These are phyloP conservation scores for Alternaria conjuncta DNA, from an alignment of 2,329 filamentous ascomycete genomes.

Conservation along the genomic window DNA sequence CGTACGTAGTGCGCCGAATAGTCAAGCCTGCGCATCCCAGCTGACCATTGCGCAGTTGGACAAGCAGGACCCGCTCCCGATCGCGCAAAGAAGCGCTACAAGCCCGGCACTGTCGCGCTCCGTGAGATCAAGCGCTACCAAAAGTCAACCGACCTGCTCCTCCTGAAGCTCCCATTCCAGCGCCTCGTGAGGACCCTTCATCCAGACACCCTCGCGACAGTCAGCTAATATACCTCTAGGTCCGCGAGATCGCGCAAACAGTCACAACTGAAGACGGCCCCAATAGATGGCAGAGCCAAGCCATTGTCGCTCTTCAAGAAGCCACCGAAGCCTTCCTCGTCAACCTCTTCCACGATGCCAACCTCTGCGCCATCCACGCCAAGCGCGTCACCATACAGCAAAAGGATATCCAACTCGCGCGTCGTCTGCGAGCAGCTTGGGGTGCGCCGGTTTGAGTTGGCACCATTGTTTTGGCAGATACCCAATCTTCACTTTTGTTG, in stretches of 20 bases:
- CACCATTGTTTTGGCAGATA: slow-evolving; percentile 9
- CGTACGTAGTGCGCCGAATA: slow-evolving; percentile 16
- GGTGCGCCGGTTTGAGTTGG: slow-evolving; percentile 43
- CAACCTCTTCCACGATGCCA: slow-evolving; percentile 97
- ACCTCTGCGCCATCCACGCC: slow-evolving; percentile 97
- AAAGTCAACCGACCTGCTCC: slow-evolving; percentile 93
- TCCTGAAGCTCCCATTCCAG: slow-evolving; percentile 98
- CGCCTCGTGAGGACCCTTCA: slow-evolving; percentile 66
- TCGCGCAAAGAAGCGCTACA: slow-evolving; percentile 51
- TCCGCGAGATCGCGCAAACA: slow-evolving; percentile 70
- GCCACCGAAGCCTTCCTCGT: slow-evolving; percentile 98
- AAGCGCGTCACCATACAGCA: slow-evolving; percentile 99
- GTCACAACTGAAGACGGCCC: slow-evolving; percentile 74
- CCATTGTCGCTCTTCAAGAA: slow-evolving; percentile 97
- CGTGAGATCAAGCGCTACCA: slow-evolving; percentile 99
- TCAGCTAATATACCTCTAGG: slow-evolving; percentile 68
- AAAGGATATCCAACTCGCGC: slow-evolving; percentile 97
- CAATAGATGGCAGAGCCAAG: slow-evolving; percentile 85
- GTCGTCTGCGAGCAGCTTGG: slow-evolving; percentile 84
- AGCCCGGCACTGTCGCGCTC: slow-evolving; percentile 83
- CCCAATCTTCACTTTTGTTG: slow-evolving; percentile 11
- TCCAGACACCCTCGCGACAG: not conserved
- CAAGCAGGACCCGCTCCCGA: slow-evolving; percentile 43
- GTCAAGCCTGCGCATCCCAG: not conserved
- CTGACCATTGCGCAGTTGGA: slow-evolving; percentile 28